Evolutionary conservation across 139 green algal genomes (phyloP).

Genomic region (Tetraselmis chui): DNA sequence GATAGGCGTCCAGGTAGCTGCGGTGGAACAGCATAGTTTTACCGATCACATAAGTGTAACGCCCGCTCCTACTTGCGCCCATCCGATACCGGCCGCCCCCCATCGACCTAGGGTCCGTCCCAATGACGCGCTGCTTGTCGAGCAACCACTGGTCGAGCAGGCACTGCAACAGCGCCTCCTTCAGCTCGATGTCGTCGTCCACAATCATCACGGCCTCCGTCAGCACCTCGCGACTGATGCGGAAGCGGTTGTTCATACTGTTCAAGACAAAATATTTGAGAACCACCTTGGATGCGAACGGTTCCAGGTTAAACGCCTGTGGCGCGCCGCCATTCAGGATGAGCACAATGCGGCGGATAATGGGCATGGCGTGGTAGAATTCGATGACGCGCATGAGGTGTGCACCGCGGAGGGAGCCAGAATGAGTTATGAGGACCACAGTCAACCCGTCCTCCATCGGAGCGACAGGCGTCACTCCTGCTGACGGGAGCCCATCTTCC

Average conservation of each 20-base stretch:
- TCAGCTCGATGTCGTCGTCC: background rate
- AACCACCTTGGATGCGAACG: background rate
- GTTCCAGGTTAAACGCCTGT: background rate
- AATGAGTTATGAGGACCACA: background rate
- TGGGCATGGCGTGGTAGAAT: background rate
- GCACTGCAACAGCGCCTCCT: background rate
- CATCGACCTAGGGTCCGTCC: background rate
- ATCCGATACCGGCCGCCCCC: background rate
- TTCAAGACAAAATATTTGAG: background rate
- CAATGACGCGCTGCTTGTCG: background rate
- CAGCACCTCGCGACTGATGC: background rate
- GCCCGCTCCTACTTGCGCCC: background rate
- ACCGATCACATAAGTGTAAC: background rate
- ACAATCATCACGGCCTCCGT: background rate
- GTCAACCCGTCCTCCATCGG: background rate
- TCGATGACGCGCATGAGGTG: background rate
- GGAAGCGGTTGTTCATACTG: background rate
- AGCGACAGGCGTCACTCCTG: background rate
- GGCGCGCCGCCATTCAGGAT: background rate
- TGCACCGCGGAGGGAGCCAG: background rate
- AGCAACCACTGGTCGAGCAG: background rate
- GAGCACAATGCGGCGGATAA: background rate
- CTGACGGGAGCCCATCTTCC: background rate
- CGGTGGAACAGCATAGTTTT: background rate
- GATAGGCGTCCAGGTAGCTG: background rate